Evolutionary conservation across 2,329 filamentous ascomycete species (phyloP), one percentile per base, ranked within the genome.

Genomic region (Penicillium sp.): DNA sequence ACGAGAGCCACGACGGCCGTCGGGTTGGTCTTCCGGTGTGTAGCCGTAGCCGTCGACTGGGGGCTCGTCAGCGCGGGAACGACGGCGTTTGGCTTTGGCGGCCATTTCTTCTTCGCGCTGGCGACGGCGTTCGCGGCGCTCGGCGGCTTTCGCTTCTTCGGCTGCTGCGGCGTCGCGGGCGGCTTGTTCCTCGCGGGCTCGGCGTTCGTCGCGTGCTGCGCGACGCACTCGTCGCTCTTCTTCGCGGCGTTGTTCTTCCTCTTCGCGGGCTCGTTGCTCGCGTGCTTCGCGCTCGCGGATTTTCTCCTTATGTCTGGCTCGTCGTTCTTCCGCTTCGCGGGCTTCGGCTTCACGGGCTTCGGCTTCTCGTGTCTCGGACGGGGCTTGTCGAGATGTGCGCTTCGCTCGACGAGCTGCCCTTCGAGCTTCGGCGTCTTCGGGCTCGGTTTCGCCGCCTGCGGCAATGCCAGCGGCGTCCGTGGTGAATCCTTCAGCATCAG

Each of bases 401-500:
- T 82, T 84, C 1, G 86, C 83, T 59, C 84, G 85, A n/a, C 89
- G 86, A 60, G 87, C 87, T 33, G 86, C 86, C 49, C 84, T 84
- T 53, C 87, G 84, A 24, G 85, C 86, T 73, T 91, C 89, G 17
- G 88, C 86, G 3, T 84, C 79, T 57, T 81, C 81, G 26, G 68
- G 75, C 42, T 82, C 81, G 35, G 76, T 79, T 60, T 81, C 72
- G 38, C 65, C 68, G 6, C 66, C 71, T 17, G 59, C 71, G 4
- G 56, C 79, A 7, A 78, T 75, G 10, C 74, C 78, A 10, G 62
- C 58, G 30, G 83, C 84, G 15, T 80, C 78, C 2, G 78, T 78
- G 3, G 72, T 74, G 54, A 79, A 75, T 3, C 75, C 83, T 42
- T 86, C 85, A 44, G 75, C 79, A 60, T 82, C 83, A 8, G 77